A percentile compares a stretch with the other conserved stretches of the same genome.
These are phyloP conservation scores for Recurvomyces mirabilis DNA, from an alignment of 495 filamentous ascomycete species.

Conservation along the genomic window DNA sequence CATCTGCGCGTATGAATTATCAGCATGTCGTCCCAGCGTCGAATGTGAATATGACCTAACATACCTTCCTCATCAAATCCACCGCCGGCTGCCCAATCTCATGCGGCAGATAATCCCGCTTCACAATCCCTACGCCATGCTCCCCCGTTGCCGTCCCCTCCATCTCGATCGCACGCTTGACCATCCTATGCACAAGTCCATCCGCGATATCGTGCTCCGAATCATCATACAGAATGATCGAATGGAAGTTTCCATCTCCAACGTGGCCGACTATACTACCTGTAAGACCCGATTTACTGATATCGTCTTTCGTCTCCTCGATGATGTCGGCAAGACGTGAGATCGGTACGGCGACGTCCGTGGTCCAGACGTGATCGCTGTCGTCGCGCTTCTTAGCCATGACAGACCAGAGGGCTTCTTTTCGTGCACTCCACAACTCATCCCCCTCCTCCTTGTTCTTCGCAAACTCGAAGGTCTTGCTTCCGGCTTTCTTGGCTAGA, in stretches of 20 bases:
- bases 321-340: constrained; percentile 61
- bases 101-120: constrained; percentile 66
- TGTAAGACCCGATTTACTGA: constrained; percentile 52
- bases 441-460: constrained; percentile 52
- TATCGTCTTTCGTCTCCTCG: constrained; percentile 64
- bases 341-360: constrained; percentile 74
- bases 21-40: background rate
- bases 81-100: constrained; percentile 63
- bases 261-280: constrained; percentile 73
- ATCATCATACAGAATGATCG: constrained; percentile 63
- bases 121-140: constrained; percentile 71
- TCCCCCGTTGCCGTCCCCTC: constrained; percentile 79
- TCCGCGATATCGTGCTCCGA: constrained; percentile 52
- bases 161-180: constrained; percentile 70
- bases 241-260: constrained; percentile 76
- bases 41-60: constrained; percentile 16
- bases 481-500: constrained; percentile 51
- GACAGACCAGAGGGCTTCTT: constrained; percentile 52
- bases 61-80: constrained; percentile 66
- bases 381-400: constrained; percentile 48
- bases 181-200: constrained; percentile 69
- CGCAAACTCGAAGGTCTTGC: constrained; percentile 70
- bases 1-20: constrained; percentile 32
- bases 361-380: constrained; percentile 69
- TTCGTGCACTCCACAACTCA: constrained; percentile 79